Conservation (phyloP, 345 rosid species). For the Geranium rotundifolium region DNA sequence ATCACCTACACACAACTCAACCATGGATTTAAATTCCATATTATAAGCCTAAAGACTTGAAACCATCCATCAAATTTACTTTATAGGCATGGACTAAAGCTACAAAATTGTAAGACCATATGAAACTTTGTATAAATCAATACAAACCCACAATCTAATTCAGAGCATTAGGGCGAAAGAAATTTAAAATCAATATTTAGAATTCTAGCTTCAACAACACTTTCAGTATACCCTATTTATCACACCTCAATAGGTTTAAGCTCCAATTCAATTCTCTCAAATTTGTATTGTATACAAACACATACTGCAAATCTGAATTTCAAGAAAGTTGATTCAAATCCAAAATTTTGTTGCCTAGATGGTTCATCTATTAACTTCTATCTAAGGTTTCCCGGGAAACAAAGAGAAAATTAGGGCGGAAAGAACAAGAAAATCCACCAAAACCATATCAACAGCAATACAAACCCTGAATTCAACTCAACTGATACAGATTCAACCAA, state of each 20-base stretch:
- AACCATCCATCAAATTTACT: no score
- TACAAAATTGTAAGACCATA: no score
- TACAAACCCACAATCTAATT: no score
- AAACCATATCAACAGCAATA: background rate
- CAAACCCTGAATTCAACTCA: background rate
- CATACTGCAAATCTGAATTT: no score
- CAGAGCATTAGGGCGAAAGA: background rate
- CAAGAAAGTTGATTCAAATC: background rate
- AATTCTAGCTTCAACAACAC: background rate
- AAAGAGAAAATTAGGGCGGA: background rate
- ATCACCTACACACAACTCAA: no score
- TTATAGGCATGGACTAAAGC: no score
- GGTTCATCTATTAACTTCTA: background rate
- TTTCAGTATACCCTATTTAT: background rate
- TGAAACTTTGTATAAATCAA: no score
- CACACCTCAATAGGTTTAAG: background rate
- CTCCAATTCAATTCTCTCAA: background rate
- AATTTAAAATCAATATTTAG: background rate
- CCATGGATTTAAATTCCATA: no score
- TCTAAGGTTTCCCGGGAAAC: background rate
- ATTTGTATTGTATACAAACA: background rate
- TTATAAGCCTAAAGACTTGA: no score
- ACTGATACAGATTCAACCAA: background rate
- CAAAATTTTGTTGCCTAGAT: background rate
- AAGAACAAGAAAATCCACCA: background rate